Percentiles rank a stretch among this genome's conserved stretches.
Evolutionary conservation across 129 eudicot genomes (phyloP).

Genomic region (Oenanthe sinensis): DNA sequence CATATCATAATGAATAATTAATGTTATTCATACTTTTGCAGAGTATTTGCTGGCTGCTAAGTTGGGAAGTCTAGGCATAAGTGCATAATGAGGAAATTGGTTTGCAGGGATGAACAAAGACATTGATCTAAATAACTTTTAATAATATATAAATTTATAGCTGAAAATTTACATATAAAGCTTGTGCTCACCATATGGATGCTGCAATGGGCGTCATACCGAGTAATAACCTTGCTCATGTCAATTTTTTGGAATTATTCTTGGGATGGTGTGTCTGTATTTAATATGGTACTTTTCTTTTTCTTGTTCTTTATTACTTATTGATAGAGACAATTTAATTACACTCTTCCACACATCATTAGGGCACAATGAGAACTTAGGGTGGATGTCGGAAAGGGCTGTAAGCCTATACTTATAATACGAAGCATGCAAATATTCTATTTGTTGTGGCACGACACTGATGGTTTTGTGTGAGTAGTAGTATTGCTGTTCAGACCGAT

Average conservation of each 20-base stretch:
- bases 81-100: neutral
- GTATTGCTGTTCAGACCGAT: neutral
- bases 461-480: too few species aligned
- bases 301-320: neutral
- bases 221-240: neutral
- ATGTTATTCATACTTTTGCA: neutral
- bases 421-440: too few species aligned
- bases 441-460: too few species aligned
- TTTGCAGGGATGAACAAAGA: neutral
- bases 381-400: too few species aligned
- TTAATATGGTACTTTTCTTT: neutral
- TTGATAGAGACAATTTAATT: neutral
- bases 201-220: neutral
- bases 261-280: neutral
- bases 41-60: neutral
- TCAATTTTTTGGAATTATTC: neutral
- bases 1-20: neutral
- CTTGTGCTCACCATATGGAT: neutral
- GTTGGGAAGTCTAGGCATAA: neutral
- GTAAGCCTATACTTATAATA: too few species aligned
- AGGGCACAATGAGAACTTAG: neutral
- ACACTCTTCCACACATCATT: neutral
- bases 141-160: neutral
- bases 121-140: neutral
- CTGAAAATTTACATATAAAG: neutral